Evolutionary conservation across 1,284 basidiomycete species (phyloP), one percentile per base, ranked within the genome.

Genomic region (Malassezia pachydermatis): DNA sequence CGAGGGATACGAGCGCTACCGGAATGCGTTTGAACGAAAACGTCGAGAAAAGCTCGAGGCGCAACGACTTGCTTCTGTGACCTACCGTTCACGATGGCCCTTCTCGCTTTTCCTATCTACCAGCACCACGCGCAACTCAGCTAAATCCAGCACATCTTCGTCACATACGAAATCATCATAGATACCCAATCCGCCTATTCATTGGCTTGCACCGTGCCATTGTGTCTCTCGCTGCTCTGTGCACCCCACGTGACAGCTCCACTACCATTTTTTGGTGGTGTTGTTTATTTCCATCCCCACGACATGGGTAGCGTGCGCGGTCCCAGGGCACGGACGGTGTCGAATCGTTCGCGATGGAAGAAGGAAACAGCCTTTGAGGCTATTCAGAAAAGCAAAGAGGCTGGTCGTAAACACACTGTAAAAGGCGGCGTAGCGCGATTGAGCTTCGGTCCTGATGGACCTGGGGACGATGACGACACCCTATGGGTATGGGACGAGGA

Each of bases 1-100:
- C 22, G 89, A 95, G 48, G 80, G 84, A 0, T 98, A 98, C 74
- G 89, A 95, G 72, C 80, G 86, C 13, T 92, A 96, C 72, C 79
- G 94, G 11, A 76, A 81, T 8, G 83, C 83, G n/a, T 98, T 94
- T 73, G 92, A 96, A 75, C 76, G 84, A 38, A 77, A 81, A 54
- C 75, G 88, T 19, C 81, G 81, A 53, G 83, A 84, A 65, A 79
- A 64, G 51, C 41, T 70, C n/a, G 55, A 62, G 23, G 59, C 58
- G 20, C 50, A 54, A 32, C 27, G 11, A 13, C 34, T n/a, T n/a
- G n/a, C n/a, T n/a, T n/a, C n/a, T n/a, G n/a, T n/a, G n/a, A n/a
- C n/a, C n/a, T n/a, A n/a, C n/a, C n/a, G n/a, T n/a, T n/a, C n/a
- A n/a, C n/a, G n/a, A n/a, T n/a, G n/a, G n/a, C n/a, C n/a, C n/a